These are phyloP conservation scores for Picea glauca DNA, from an alignment of 75 land plant genomes.

Conservation along the genomic window DNA sequence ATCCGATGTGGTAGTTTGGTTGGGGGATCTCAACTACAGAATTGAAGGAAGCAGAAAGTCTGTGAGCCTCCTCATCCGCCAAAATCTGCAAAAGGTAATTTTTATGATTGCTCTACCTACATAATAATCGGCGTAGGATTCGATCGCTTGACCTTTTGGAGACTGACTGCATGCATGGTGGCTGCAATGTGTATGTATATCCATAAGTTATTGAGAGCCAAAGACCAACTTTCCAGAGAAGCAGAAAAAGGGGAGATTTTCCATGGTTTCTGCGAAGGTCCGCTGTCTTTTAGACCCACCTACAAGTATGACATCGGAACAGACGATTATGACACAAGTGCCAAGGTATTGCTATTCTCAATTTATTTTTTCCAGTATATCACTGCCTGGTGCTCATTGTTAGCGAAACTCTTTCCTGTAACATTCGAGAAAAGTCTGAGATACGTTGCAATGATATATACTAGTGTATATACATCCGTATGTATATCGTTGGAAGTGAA, in stretches of 20 bases:
- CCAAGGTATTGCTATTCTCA: conserved; percentile 54
- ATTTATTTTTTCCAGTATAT: too few relatives aligned
- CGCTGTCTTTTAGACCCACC: conserved; percentile 72
- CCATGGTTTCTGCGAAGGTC: conserved; percentile 75
- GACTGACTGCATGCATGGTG: too few relatives aligned
- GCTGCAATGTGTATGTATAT: not conserved
- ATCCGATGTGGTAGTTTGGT: conserved; percentile 64
- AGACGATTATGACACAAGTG: conserved; percentile 82
- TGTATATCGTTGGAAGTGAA: too few relatives aligned
- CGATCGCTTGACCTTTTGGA: too few relatives aligned
- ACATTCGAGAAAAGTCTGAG: too few relatives aligned
- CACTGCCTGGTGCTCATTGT: too few relatives aligned
- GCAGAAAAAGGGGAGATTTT: conserved; percentile 74
- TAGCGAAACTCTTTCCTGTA: too few relatives aligned
- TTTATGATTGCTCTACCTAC: not conserved
- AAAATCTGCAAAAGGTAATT: conserved; percentile 57
- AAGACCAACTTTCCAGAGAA: conserved; percentile 75
- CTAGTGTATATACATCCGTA: too few relatives aligned
- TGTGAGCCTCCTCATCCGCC: conserved; percentile 47
- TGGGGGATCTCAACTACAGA: conserved; percentile 90
- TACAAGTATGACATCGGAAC: conserved; percentile 81
- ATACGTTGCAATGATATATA: too few relatives aligned
- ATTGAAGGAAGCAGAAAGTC: conserved; percentile 59
- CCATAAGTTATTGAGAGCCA: conserved; percentile 50
- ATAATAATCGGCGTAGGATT: too few relatives aligned